These are phyloP conservation scores for Fusarium setosum DNA, from an alignment of 2,329 filamentous ascomycete species.

Conservation along the genomic window DNA sequence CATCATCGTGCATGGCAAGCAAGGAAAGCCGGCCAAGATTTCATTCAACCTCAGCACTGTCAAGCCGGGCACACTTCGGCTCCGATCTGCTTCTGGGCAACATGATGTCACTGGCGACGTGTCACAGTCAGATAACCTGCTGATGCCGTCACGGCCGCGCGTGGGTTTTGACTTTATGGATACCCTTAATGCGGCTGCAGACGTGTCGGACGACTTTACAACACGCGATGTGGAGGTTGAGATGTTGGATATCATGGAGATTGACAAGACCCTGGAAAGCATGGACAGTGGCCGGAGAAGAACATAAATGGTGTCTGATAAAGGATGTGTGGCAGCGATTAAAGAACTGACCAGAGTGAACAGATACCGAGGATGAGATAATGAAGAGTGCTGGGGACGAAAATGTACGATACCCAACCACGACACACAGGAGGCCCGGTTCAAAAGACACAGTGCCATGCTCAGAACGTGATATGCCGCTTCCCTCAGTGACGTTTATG, in stretches of 20 bases:
- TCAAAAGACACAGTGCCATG: not conserved
- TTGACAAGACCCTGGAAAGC: constrained; percentile 68
- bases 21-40: constrained; percentile 50
- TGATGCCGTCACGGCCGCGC: constrained; percentile 45
- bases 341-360: constrained; percentile 37
- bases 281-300: constrained; percentile 62
- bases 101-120: constrained; percentile 32
- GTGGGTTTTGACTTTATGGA: constrained; percentile 63
- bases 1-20: constrained; percentile 66
- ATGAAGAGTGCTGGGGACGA: constrained; percentile 33
- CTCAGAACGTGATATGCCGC: constrained; percentile 5
- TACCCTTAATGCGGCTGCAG: constrained; percentile 64
- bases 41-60: constrained; percentile 63
- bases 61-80: constrained; percentile 52
- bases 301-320: constrained; percentile 61
- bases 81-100: constrained; percentile 42
- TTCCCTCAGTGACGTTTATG: constrained; percentile 6
- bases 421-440: constrained; percentile 23
- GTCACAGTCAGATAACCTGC: constrained; percentile 35
- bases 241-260: constrained; percentile 74
- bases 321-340: constrained; percentile 40
- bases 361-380: constrained; percentile 33
- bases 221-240: constrained; percentile 67
- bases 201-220: constrained; percentile 60
- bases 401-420: constrained; percentile 54